These are phyloP conservation scores for Aspergillus panamensis DNA, from an alignment of 495 filamentous ascomycete species.

Conservation along the genomic window DNA sequence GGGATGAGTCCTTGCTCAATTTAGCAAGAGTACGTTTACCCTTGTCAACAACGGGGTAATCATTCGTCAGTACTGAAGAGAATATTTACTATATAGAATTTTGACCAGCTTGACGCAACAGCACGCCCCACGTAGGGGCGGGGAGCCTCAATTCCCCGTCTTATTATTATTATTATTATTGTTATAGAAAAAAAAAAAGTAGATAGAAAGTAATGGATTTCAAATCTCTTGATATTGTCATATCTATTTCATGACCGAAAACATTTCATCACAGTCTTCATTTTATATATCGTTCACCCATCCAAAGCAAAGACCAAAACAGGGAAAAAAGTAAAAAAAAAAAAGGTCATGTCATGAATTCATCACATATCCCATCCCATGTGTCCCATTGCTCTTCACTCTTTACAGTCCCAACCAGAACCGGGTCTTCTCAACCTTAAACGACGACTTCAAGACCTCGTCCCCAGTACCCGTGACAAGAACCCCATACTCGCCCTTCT, in stretches of 20 bases:
- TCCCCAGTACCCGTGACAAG: slow-evolving; percentile 55
- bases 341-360: not conserved
- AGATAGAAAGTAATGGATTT: not conserved
- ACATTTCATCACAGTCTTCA: not conserved
- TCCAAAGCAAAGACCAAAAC: not conserved
- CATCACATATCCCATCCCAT: not conserved
- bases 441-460: slow-evolving; percentile 41
- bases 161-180: too few relatives aligned
- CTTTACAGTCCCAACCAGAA: slow-evolving; percentile 53
- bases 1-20: not conserved
- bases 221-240: not conserved
- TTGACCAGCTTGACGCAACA: too few relatives aligned
- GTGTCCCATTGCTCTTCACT: not conserved
- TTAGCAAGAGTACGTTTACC: not conserved
- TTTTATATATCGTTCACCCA: not conserved
- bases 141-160: too few relatives aligned
- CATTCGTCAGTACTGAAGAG: too few relatives aligned
- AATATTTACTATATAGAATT: too few relatives aligned
- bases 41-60: not conserved
- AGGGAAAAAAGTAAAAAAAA: not conserved
- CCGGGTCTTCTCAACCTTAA: slow-evolving; percentile 52
- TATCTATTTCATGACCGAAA: not conserved
- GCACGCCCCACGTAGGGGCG: too few relatives aligned
- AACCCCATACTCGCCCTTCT: slow-evolving; percentile 69
- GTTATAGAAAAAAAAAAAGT: not conserved